A percentile compares a stretch with the other conserved stretches of the same genome.
These are phyloP conservation scores for Mortierella sp. DNA, from an alignment of 371 early-diverging fungal genomes.

Conservation along the genomic window DNA sequence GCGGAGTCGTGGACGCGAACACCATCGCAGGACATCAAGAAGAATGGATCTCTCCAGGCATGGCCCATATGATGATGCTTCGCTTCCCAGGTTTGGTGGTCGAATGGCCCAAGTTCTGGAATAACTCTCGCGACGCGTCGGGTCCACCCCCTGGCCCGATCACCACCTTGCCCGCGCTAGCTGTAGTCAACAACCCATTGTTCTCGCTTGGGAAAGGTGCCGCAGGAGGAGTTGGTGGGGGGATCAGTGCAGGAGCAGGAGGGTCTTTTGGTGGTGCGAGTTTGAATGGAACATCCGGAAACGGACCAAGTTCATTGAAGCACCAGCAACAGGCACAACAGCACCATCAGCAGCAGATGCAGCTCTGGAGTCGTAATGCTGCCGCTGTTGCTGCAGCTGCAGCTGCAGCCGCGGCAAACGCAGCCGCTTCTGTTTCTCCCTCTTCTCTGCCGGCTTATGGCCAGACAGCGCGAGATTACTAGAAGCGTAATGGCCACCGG, in stretches of 20 bases:
- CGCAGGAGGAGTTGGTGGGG: constrained; percentile 35
- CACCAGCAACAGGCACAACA: constrained; percentile 52
- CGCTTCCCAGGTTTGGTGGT: constrained; percentile 50
- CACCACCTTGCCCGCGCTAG: constrained; percentile 27
- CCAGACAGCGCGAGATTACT: too few species aligned
- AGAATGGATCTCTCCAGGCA: constrained; percentile 51
- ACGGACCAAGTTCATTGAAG: constrained; percentile 43
- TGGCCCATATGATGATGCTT: constrained; percentile 55
- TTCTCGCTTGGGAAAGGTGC: constrained; percentile 36
- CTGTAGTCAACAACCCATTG: constrained; percentile 45
- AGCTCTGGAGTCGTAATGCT: constrained; percentile 47
- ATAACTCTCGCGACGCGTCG: constrained; percentile 41
- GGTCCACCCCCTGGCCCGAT: constrained; percentile 51
- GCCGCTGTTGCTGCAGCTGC: constrained; percentile 22
- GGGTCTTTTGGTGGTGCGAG: constrained; percentile 43
- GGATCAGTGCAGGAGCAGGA: constrained; percentile 49
- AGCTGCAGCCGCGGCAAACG: constrained; percentile 9
- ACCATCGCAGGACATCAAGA: constrained; percentile 30
- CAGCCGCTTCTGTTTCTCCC: too few species aligned
- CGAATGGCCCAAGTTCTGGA: constrained; percentile 56
- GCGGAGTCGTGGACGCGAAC: constrained; percentile 37
- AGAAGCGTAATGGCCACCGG: too few species aligned
- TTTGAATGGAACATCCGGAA: constrained; percentile 20
- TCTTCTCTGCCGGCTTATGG: too few species aligned
- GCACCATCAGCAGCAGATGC: constrained; percentile 54